Evolutionary conservation across 768 basidiomycete species (phyloP).

Genomic region (Leccinum incarnatum): DNA sequence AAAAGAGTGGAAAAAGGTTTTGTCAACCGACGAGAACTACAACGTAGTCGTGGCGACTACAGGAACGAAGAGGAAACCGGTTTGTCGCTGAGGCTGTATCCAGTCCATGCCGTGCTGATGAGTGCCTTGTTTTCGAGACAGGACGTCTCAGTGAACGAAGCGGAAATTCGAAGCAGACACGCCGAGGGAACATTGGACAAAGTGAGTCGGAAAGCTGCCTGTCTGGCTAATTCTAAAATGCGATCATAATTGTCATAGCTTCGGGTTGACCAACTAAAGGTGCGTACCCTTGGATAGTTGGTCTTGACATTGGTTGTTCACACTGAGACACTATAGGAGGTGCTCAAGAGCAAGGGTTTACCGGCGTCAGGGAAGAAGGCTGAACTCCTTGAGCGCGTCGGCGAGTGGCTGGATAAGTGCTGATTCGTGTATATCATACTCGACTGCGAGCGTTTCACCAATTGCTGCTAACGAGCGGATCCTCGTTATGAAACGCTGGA

Average conservation of each 20-base stretch:
- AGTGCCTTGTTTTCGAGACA: constrained; percentile 21
- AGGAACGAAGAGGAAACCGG: constrained; percentile 71
- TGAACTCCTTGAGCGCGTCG: constrained; percentile 65
- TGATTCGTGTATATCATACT: constrained; percentile 5
- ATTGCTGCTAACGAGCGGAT: not conserved
- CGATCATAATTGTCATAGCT: constrained; percentile 43
- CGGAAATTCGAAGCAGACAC: constrained; percentile 68
- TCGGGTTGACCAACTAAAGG: constrained; percentile 77
- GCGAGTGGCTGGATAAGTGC: constrained; percentile 54
- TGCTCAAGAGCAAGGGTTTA: constrained; percentile 64
- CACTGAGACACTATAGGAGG: constrained; percentile 52
- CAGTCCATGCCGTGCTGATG: not conserved
- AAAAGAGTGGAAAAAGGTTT: constrained; percentile 64
- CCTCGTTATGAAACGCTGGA: not conserved
- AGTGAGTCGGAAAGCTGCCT: constrained; percentile 39
- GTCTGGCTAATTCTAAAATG: constrained; percentile 7
- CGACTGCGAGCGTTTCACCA: not conserved
- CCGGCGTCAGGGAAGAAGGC: constrained; percentile 67
- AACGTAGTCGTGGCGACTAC: constrained; percentile 44
- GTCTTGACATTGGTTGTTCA: not conserved
- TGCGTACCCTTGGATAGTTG: constrained; percentile 26
- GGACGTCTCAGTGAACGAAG: constrained; percentile 66
- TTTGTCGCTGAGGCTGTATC: constrained; percentile 33
- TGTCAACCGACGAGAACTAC: constrained; percentile 65
- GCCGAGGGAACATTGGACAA: constrained; percentile 60